Conservation (phyloP, 2,329 filamentous ascomycete species). For the Coleophoma cylindrospora region DNA sequence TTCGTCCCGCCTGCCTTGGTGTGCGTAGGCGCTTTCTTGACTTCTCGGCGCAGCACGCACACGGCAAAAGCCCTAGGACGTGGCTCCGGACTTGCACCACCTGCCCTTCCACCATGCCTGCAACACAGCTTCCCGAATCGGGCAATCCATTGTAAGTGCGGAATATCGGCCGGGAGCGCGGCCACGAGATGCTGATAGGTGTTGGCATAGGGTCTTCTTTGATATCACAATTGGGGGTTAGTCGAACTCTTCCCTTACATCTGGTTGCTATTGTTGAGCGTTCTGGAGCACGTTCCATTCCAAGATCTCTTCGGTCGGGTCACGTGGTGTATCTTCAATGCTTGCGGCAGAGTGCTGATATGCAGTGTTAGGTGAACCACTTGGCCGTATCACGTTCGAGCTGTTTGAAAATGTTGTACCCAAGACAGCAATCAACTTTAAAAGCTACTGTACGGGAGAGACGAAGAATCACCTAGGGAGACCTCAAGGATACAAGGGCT, state of each 20-base stretch:
- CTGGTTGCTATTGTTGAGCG: conserved; percentile 1
- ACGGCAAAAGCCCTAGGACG: too few relatives aligned
- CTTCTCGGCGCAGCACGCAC: background rate
- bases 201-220: conserved; percentile 44
- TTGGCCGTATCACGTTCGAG: conserved; percentile 86
- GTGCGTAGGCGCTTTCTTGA: background rate
- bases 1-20: too few relatives aligned
- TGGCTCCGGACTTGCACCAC: background rate
- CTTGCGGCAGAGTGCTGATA: background rate
- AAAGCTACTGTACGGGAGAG: conserved; percentile 94
- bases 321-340: conserved; percentile 17
- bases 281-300: background rate
- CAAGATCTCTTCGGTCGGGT: conserved; percentile 3
- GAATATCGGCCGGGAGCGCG: background rate
- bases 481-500: conserved; percentile 90
- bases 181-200: conserved; percentile 11
- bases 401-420: conserved; percentile 82
- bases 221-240: conserved; percentile 74
- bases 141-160: conserved; percentile 38
- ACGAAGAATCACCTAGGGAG: conserved; percentile 70
- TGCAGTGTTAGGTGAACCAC: conserved; percentile 63
- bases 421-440: conserved; percentile 92
- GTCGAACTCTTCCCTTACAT: conserved; percentile 22
- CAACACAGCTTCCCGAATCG: conserved; percentile 33
- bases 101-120: conserved; percentile 24